These are phyloP conservation scores for Rhodofomes roseus DNA, from an alignment of 1,284 basidiomycete genomes.

Conservation along the genomic window DNA sequence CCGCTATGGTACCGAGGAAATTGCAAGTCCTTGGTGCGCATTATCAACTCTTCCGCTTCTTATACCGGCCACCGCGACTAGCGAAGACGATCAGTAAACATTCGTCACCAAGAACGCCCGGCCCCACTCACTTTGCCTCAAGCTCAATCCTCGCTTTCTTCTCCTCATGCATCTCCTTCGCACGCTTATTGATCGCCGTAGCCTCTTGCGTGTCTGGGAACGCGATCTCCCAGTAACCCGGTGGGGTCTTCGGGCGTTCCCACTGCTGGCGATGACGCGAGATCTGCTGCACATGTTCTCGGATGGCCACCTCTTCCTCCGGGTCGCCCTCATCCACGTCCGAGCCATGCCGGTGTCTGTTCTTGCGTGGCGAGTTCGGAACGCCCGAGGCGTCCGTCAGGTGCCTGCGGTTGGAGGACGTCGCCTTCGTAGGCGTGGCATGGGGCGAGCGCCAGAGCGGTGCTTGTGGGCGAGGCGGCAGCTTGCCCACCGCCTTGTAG, in stretches of 20 bases:
- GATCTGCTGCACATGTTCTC: constrained; percentile 67
- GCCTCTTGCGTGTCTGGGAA: constrained; percentile 86
- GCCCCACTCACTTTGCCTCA: constrained; percentile 48
- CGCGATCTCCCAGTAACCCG: constrained; percentile 84
- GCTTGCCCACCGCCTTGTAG: constrained; percentile 70
- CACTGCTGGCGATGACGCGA: constrained; percentile 79
- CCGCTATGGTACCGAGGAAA: not conserved
- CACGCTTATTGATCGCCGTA: constrained; percentile 66
- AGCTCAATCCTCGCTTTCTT: constrained; percentile 54
- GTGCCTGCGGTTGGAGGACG: constrained; percentile 30
- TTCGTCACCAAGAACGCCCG: not conserved
- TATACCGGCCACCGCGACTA: constrained; percentile 18
- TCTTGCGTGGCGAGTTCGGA: not conserved
- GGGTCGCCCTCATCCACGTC: not conserved
- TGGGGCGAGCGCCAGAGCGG: constrained; percentile 69
- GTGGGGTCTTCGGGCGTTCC: constrained; percentile 73
- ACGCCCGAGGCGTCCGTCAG: not conserved
- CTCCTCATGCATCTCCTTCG: constrained; percentile 64
- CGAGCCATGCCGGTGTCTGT: not conserved
- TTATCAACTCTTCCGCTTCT: constrained; percentile 7
- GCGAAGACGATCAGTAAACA: not conserved
- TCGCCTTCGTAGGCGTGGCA: constrained; percentile 11
- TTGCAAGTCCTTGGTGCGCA: not conserved
- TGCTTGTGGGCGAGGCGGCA: constrained; percentile 58
- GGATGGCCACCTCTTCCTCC: constrained; percentile 26